Evolutionary conservation across 2,329 filamentous ascomycete genomes (phyloP).

Genomic region (Monosporascus cannonballus): DNA sequence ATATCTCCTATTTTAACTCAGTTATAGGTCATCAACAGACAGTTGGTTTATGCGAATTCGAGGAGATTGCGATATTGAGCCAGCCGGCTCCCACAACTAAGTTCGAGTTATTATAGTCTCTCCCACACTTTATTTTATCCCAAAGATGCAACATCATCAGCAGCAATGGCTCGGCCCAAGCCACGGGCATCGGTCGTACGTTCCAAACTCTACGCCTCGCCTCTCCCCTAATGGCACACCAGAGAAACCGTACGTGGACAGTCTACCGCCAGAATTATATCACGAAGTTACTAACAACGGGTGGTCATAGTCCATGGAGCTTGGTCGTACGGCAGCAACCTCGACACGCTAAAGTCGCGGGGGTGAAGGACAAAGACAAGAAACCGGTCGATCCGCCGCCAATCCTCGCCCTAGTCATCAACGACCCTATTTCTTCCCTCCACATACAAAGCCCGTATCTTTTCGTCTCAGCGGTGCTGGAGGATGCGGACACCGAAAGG

Average conservation of each 20-base stretch:
- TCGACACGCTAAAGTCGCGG: slow-evolving; percentile 3
- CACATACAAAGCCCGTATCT: slow-evolving; percentile 23
- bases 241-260: background rate
- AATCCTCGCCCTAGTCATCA: slow-evolving; percentile 52
- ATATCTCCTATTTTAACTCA: too few species aligned
- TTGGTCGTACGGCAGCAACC: slow-evolving; percentile 4
- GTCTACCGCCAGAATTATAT: background rate
- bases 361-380: slow-evolving; percentile 47
- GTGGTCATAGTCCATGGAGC: background rate
- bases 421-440: slow-evolving; percentile 42
- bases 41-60: background rate
- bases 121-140: background rate
- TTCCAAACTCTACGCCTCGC: background rate
- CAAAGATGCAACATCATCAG: background rate
- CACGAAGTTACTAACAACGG: background rate
- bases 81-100: background rate
- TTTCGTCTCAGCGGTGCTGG: slow-evolving; percentile 24
- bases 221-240: background rate
- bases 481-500: slow-evolving; percentile 34
- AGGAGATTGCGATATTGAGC: background rate
- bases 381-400: slow-evolving; percentile 87
- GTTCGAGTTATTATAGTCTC: background rate
- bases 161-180: background rate
- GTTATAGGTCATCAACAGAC: too few species aligned
- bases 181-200: background rate